phyloP scores from a whole-genome alignment of 192 early-diverging fungal species.

The Podila epicladia region DNA sequence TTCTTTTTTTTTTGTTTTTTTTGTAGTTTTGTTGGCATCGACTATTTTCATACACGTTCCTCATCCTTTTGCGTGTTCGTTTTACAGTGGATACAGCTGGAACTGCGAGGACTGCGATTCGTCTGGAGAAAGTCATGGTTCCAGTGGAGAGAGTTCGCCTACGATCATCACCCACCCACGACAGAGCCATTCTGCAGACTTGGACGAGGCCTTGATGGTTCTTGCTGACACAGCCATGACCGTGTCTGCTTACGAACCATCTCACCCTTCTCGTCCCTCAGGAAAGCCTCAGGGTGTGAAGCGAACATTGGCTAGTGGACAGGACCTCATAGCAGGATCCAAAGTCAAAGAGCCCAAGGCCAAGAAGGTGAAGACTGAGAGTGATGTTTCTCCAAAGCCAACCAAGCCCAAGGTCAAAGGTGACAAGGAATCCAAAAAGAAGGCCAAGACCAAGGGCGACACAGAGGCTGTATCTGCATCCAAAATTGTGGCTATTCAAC shows the following conservation, averaged over 20 bases:
- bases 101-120: constrained; percentile 52
- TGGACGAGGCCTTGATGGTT: constrained; percentile 47
- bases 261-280: background rate
- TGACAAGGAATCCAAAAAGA: background rate
- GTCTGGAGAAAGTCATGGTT: constrained; percentile 35
- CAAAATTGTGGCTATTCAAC: constrained; percentile 5
- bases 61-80: background rate
- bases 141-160: constrained; percentile 20
- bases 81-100: constrained; percentile 47
- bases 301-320: background rate
- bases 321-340: background rate
- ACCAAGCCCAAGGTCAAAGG: constrained; percentile 19
- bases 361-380: constrained; percentile 35
- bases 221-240: constrained; percentile 48
- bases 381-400: background rate
- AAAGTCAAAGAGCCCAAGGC: constrained; percentile 17
- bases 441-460: constrained; percentile 5
- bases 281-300: background rate
- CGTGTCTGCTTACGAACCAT: constrained; percentile 6
- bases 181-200: constrained; percentile 34
- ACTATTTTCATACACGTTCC: background rate
- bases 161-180: constrained; percentile 7
- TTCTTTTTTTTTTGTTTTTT: background rate
- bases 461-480: background rate
- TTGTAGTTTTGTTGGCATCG: background rate